Conservation (phyloP, 1,284 basidiomycete genomes). For the Boletus subluridellus region DNA sequence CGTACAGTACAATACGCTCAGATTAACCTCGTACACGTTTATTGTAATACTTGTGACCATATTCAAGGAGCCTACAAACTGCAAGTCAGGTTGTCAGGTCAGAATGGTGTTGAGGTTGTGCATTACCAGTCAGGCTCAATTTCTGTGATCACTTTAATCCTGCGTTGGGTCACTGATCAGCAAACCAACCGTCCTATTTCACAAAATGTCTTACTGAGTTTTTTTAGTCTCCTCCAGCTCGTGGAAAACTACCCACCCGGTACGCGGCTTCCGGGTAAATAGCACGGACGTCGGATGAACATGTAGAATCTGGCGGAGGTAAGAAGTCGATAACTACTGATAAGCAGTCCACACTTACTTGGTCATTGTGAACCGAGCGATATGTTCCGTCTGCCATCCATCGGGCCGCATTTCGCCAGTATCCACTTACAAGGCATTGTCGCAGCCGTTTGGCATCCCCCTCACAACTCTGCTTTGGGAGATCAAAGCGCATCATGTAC, state of each 20-base stretch:
- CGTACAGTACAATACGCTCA: not conserved
- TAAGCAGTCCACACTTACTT: slow-evolving; percentile 46
- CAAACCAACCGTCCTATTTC: not conserved
- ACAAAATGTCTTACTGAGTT: slow-evolving; percentile 56
- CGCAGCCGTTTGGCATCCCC: slow-evolving; percentile 78
- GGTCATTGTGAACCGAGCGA: slow-evolving; percentile 75
- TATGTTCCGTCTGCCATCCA: slow-evolving; percentile 91
- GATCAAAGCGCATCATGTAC: slow-evolving; percentile 84
- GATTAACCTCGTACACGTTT: slow-evolving; percentile 21
- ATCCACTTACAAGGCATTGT: slow-evolving; percentile 85
- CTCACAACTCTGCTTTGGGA: slow-evolving; percentile 77
- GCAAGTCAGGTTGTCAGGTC: slow-evolving; percentile 1
- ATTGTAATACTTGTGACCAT: slow-evolving; percentile 47
- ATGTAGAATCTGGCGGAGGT: slow-evolving; percentile 61
- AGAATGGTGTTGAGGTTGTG: not conserved
- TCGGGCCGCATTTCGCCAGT: slow-evolving; percentile 90
- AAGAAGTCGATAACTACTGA: not conserved
- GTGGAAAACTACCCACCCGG: slow-evolving; percentile 93
- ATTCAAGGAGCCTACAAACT: slow-evolving; percentile 43
- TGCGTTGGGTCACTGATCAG: slow-evolving; percentile 22
- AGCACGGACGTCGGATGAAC: slow-evolving; percentile 93
- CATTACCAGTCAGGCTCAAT: slow-evolving; percentile 59
- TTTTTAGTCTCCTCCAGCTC: slow-evolving; percentile 97
- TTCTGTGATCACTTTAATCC: slow-evolving; percentile 55
- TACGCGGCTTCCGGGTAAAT: slow-evolving; percentile 86